phyloP scores from a whole-genome alignment of 1,284 basidiomycete species.

The Trichosporon sp. region DNA sequence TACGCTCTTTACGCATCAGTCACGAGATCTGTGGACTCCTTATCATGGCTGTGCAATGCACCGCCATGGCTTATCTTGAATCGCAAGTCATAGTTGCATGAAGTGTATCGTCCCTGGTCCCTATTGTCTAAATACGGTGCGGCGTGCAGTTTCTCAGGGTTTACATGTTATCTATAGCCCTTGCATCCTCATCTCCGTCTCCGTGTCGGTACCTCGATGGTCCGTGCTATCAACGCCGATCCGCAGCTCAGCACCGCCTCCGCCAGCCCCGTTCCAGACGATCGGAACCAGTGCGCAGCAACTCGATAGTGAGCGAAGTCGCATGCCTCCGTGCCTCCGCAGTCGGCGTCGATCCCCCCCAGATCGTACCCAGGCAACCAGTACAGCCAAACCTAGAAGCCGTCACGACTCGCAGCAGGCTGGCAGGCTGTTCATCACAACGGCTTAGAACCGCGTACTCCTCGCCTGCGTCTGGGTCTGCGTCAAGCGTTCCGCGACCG shows the following conservation, averaged over 20 bases:
- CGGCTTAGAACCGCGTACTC: neutral
- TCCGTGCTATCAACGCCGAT: neutral
- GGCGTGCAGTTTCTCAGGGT: neutral
- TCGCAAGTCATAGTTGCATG: no score
- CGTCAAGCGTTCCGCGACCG: neutral
- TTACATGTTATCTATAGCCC: neutral
- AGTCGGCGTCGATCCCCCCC: neutral
- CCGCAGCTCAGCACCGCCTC: neutral
- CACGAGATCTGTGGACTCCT: no score
- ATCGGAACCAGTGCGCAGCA: neutral
- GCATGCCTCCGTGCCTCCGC: neutral
- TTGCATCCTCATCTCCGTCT: neutral
- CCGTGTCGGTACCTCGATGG: no score
- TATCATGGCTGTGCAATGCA: no score
- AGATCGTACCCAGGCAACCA: neutral
- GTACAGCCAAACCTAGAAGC: no score
- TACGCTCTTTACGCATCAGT: no score
- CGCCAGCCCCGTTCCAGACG: neutral
- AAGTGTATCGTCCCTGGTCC: no score
- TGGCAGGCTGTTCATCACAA: no score
- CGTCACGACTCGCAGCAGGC: no score
- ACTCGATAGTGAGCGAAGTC: no score
- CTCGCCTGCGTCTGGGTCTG: constrained; percentile 5
- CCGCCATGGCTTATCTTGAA: no score
- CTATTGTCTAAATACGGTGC: no score